Evolutionary conservation across 139 green algal species (phyloP).

Genomic region (Astrephomene gubernaculifera): DNA sequence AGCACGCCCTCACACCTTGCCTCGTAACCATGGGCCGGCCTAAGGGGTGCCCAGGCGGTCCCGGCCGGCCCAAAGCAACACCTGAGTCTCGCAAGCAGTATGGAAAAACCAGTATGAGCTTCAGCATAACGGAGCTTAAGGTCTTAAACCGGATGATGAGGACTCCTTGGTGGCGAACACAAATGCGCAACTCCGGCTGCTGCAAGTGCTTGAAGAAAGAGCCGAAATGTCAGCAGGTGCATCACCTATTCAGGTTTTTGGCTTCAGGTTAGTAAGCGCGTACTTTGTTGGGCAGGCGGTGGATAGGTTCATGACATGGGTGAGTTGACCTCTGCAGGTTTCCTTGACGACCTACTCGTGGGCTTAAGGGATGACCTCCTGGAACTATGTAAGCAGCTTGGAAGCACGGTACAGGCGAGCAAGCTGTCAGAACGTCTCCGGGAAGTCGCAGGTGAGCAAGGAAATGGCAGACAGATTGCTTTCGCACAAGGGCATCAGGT

Average conservation of each 20-base stretch:
- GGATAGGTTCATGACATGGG: no score
- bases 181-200: not conserved
- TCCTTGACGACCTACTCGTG: not conserved
- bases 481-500: no score
- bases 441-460: not conserved
- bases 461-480: no score
- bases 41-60: not conserved
- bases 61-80: not conserved
- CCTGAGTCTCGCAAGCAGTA: not conserved
- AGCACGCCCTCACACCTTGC: no score
- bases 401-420: not conserved
- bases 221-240: not conserved
- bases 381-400: not conserved
- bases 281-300: no score
- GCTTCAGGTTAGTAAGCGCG: not conserved
- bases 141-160: not conserved
- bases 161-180: not conserved
- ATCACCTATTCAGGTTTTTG: not conserved
- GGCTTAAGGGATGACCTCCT: not conserved
- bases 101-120: not conserved
- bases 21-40: constrained; percentile 1
- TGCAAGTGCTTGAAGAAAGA: not conserved
- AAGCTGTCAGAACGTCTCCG: not conserved
- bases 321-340: not conserved
- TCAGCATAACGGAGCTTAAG: not conserved